Evolutionary conservation across 2,329 filamentous ascomycete species (phyloP).

Genomic region (Lachnellula subtilissima): DNA sequence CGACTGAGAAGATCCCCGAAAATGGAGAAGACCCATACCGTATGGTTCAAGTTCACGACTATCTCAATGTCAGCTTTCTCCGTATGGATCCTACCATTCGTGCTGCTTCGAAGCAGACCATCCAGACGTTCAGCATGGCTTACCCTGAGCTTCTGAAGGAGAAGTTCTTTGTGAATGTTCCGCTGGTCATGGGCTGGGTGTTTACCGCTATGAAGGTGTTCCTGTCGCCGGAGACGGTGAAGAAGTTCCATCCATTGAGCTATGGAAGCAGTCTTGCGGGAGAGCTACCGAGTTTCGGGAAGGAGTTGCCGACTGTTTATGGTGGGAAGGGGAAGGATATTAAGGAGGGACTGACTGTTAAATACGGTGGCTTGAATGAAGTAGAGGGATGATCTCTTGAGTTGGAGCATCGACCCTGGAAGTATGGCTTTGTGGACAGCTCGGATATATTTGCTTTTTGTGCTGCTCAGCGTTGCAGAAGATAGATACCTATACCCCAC

Average conservation of each 20-base stretch:
- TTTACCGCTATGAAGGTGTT: slow-evolving; percentile 72
- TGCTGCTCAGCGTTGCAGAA: not conserved
- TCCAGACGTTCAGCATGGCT: slow-evolving; percentile 71
- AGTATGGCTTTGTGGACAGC: not conserved
- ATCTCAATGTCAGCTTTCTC: slow-evolving; percentile 81
- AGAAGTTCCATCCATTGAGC: slow-evolving; percentile 74
- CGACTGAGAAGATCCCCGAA: slow-evolving; percentile 59
- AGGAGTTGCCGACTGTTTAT: slow-evolving; percentile 68
- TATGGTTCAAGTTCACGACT: slow-evolving; percentile 91
- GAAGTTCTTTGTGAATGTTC: slow-evolving; percentile 95
- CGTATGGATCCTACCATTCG: slow-evolving; percentile 74
- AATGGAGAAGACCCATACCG: slow-evolving; percentile 76
- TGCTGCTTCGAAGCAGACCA: slow-evolving; percentile 72
- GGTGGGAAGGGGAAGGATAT: slow-evolving; percentile 63
- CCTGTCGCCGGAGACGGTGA: slow-evolving; percentile 66
- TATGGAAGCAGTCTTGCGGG: slow-evolving; percentile 66
- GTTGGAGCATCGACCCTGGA: too few relatives aligned
- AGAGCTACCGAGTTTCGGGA: slow-evolving; percentile 54
- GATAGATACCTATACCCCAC: not conserved
- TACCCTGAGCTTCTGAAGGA: slow-evolving; percentile 86
- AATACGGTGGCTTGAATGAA: slow-evolving; percentile 19
- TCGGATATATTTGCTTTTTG: not conserved
- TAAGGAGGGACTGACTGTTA: slow-evolving; percentile 29
- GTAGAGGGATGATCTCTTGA: not conserved
- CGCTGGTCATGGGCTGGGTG: slow-evolving; percentile 84